Evolutionary conservation across 768 basidiomycete genomes (phyloP).

Genomic region (Cystofilobasidium capitatum): DNA sequence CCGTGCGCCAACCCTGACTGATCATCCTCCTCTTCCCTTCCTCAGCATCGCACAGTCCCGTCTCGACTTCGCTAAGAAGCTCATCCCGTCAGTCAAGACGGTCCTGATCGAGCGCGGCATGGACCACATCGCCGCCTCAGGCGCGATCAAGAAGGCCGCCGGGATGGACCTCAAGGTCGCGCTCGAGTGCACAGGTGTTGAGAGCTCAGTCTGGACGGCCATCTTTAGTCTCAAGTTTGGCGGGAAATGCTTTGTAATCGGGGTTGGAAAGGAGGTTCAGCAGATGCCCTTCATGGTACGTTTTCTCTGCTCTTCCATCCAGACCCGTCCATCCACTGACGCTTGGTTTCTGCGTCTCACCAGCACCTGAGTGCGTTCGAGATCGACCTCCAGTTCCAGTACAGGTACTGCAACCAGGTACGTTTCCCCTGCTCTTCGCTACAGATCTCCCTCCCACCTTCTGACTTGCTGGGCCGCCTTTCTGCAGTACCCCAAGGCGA

Average conservation of each 20-base stretch:
- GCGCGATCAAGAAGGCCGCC: conserved; percentile 35
- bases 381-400: conserved; percentile 43
- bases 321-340: no score
- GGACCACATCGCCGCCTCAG: conserved; percentile 33
- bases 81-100: conserved; percentile 40
- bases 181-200: conserved; percentile 44
- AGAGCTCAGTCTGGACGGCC: conserved; percentile 38
- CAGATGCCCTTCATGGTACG: conserved; percentile 40
- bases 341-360: no score
- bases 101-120: conserved; percentile 35
- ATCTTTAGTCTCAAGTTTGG: conserved; percentile 28
- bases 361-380: conserved; percentile 38
- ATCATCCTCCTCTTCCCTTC: neutral
- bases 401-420: conserved; percentile 11
- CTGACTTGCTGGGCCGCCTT: neutral
- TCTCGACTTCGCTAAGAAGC: conserved; percentile 41
- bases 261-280: conserved; percentile 41
- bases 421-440: neutral
- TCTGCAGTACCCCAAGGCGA: conserved; percentile 41
- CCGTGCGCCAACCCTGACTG: neutral
- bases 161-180: conserved; percentile 36
- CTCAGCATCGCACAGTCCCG: conserved; percentile 37
- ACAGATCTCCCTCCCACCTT: neutral
- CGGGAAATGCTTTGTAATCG: conserved; percentile 23
- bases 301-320: no score